A percentile compares a stretch with the other conserved stretches of the same genome.
phyloP scores from a whole-genome alignment of 2,329 filamentous ascomycete genomes.

The Cladophialophora carrionii region DNA sequence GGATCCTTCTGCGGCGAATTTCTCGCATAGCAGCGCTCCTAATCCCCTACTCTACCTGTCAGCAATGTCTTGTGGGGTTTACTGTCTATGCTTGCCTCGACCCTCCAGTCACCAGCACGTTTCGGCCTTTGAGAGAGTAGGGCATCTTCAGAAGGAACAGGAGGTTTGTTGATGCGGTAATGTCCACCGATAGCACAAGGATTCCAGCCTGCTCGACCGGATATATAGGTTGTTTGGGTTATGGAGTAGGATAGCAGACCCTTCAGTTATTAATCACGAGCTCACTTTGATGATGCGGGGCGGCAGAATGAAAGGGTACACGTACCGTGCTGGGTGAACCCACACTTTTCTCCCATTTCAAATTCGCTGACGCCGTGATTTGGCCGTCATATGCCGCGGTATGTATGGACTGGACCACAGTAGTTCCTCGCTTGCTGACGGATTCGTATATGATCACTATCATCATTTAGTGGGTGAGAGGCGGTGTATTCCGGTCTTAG shows the following conservation, averaged over 20 bases:
- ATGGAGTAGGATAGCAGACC: background rate
- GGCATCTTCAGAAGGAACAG: conserved; percentile 53
- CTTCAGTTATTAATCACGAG: conserved; percentile 1
- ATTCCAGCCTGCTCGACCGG: background rate
- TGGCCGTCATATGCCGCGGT: conserved; percentile 14
- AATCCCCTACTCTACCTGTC: conserved; percentile 60
- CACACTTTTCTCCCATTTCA: background rate
- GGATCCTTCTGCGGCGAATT: conserved; percentile 69
- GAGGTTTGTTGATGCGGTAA: background rate
- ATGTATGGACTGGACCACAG: background rate
- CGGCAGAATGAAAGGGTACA: background rate
- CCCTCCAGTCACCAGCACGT: conserved; percentile 67
- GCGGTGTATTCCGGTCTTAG: background rate
- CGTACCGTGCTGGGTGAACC: background rate
- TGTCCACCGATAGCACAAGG: background rate
- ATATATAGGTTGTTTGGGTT: background rate
- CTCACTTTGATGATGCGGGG: conserved; percentile 7
- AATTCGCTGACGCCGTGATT: conserved; percentile 9
- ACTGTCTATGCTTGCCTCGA: conserved; percentile 56
- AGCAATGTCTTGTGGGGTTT: background rate
- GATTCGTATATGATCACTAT: background rate
- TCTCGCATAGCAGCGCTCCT: conserved; percentile 67
- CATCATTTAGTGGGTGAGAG: background rate
- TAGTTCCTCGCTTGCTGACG: background rate
- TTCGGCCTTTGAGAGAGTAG: conserved; percentile 64